Conservation (phyloP, 805 yeast species). For the Wickerhamomyces canadensis region DNA sequence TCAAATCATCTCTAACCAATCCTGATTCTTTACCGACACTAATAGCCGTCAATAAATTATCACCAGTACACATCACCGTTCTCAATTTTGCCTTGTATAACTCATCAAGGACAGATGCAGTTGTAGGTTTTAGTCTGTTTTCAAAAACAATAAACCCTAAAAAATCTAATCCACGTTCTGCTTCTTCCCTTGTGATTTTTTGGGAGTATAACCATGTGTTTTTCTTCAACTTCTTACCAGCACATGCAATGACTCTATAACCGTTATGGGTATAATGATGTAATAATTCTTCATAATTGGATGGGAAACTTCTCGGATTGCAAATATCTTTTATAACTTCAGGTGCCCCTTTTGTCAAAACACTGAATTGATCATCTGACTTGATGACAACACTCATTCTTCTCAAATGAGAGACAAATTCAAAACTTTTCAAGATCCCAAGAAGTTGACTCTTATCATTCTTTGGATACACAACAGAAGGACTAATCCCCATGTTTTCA, state of each 20-base stretch:
- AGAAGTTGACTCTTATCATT: conserved; percentile 33
- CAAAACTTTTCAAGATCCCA: conserved; percentile 56
- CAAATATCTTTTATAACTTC: conserved; percentile 85
- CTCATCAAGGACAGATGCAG: conserved; percentile 53
- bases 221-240: conserved; percentile 48
- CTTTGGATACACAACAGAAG: conserved; percentile 45
- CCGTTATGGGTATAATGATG: conserved; percentile 91
- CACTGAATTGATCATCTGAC: conserved; percentile 37
- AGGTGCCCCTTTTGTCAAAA: conserved; percentile 94
- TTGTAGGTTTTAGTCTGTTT: conserved; percentile 73
- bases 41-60: conserved; percentile 88
- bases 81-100: conserved; percentile 67
- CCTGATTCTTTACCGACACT: conserved; percentile 88
- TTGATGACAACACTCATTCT: conserved; percentile 84
- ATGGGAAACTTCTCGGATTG: conserved; percentile 63
- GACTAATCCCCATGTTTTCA: conserved; percentile 38
- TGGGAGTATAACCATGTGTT: conserved; percentile 46
- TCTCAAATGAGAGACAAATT: conserved; percentile 78
- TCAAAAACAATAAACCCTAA: conserved; percentile 90
- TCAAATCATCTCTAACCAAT: conserved; percentile 43
- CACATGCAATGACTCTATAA: conserved; percentile 92
- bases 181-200: conserved; percentile 50
- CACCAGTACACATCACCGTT: conserved; percentile 97
- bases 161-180: conserved; percentile 67
- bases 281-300: conserved; percentile 63